Evolutionary conservation across 1,284 basidiomycete species (phyloP).

Genomic region (Mixia osmundae): DNA sequence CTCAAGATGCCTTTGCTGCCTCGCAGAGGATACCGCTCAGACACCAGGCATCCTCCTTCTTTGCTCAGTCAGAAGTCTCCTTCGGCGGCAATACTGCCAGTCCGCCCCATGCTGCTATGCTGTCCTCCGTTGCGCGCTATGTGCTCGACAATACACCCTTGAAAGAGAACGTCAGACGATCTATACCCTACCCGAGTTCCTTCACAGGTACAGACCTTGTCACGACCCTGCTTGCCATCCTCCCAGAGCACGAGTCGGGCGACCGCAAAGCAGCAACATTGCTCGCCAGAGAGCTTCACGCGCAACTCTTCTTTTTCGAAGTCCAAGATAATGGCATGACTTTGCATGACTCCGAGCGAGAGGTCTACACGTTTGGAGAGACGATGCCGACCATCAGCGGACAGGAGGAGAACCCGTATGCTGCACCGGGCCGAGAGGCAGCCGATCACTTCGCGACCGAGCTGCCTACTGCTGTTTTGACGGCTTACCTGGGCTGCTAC

Average conservation of each 20-base stretch:
- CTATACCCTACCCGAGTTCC: slow-evolving; percentile 57
- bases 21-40: too few species aligned
- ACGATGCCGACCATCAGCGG: slow-evolving; percentile 26
- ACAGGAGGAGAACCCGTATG: neutral
- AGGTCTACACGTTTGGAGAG: slow-evolving; percentile 93
- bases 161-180: slow-evolving; percentile 68
- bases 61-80: too few species aligned
- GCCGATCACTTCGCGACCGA: too few species aligned
- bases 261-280: slow-evolving; percentile 60
- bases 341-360: slow-evolving; percentile 71
- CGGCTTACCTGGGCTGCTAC: slow-evolving; percentile 31
- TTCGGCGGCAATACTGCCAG: too few species aligned
- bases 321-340: slow-evolving; percentile 78
- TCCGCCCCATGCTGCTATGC: too few species aligned
- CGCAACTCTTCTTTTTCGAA: slow-evolving; percentile 85
- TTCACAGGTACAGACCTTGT: slow-evolving; percentile 86
- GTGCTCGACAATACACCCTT: slow-evolving; percentile 63
- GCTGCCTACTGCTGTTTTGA: slow-evolving; percentile 60
- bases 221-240: slow-evolving; percentile 56
- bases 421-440: slow-evolving; percentile 24
- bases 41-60: too few species aligned
- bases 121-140: slow-evolving; percentile 70
- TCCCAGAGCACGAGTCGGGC: slow-evolving; percentile 22
- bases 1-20: too few species aligned
- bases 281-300: slow-evolving; percentile 69